phyloP scores from a whole-genome alignment of 805 yeast genomes.

The Kazachstania bromeliacearum region DNA sequence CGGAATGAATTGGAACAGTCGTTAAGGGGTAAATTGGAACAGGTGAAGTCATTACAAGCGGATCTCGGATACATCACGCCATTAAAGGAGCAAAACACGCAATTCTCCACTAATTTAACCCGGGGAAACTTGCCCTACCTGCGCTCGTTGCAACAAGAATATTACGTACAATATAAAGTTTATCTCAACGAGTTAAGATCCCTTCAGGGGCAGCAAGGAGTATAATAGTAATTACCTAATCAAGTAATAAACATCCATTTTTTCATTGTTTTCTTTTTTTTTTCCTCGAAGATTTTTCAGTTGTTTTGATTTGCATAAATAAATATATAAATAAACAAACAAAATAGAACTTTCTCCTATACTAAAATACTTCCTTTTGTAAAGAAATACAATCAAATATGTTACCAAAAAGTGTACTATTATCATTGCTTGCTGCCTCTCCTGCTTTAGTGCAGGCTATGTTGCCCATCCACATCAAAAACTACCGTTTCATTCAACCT shows the following conservation, averaged over 20 bases:
- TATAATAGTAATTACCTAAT: too few relatives aligned
- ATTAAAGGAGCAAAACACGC: constrained; percentile 9
- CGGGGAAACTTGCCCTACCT: constrained; percentile 13
- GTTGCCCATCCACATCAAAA: constrained; percentile 47
- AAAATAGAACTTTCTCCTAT: not conserved
- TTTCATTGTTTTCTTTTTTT: too few relatives aligned
- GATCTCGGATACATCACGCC: constrained; percentile 12
- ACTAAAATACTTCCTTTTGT: too few relatives aligned
- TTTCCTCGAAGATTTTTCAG: too few relatives aligned
- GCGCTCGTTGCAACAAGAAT: constrained; percentile 12
- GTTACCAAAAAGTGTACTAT: constrained; percentile 6
- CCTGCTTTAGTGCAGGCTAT: constrained; percentile 33
- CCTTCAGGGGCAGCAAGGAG: too few relatives aligned
- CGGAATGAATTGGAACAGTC: not conserved
- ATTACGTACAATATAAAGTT: constrained; percentile 15
- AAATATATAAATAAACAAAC: too few relatives aligned
- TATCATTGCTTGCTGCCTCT: constrained; percentile 10
- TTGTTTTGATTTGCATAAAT: not conserved
- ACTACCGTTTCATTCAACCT: constrained; percentile 53
- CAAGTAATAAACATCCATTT: too few relatives aligned
- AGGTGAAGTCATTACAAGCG: constrained; percentile 3
- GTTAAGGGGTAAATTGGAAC: constrained; percentile 6
- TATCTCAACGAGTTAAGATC: constrained; percentile 14
- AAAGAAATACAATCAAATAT: not conserved
- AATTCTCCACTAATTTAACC: constrained; percentile 7